Evolutionary conservation across 345 rosid species (phyloP).

Genomic region (Mangifera indica): DNA sequence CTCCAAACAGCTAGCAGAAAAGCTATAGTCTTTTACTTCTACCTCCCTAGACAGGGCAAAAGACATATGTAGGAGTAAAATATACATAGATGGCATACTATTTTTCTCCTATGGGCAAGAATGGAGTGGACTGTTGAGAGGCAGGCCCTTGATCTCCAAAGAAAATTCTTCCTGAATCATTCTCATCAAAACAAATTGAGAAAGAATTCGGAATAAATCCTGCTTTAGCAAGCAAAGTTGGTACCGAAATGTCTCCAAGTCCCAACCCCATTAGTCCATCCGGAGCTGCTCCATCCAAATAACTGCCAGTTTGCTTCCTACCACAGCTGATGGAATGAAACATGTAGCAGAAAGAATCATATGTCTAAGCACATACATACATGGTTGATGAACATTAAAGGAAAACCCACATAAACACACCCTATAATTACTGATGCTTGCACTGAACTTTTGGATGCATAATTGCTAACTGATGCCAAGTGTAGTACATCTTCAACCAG

Average conservation of each 20-base stretch:
- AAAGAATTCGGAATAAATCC: slow-evolving; percentile 24
- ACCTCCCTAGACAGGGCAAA: neutral
- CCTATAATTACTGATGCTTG: slow-evolving; percentile 17
- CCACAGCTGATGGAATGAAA: slow-evolving; percentile 8
- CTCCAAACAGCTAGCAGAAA: neutral
- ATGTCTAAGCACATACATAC: slow-evolving; percentile 1
- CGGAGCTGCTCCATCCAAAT: slow-evolving; percentile 22
- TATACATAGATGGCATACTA: slow-evolving; percentile 23
- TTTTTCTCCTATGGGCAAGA: slow-evolving; percentile 23
- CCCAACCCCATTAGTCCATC: slow-evolving; percentile 24
- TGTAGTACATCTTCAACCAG: slow-evolving; percentile 17
- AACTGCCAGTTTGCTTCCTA: slow-evolving; percentile 19
- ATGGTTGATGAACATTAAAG: neutral
- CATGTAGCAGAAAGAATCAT: neutral
- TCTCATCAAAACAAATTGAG: slow-evolving; percentile 30
- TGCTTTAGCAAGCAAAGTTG: slow-evolving; percentile 16
- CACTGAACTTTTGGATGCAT: slow-evolving; percentile 7
- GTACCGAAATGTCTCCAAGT: slow-evolving; percentile 13
- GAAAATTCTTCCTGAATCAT: slow-evolving; percentile 27
- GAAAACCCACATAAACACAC: slow-evolving; percentile 1
- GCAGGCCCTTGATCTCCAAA: slow-evolving; percentile 30
- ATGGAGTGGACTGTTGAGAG: slow-evolving; percentile 27
- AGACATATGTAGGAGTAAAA: neutral
- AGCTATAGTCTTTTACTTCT: neutral
- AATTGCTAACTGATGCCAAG: slow-evolving; percentile 9